Base-by-base conservation (phyloP, 164 flowering plant genomes). In the Aristolochia fimbriata region DNA sequence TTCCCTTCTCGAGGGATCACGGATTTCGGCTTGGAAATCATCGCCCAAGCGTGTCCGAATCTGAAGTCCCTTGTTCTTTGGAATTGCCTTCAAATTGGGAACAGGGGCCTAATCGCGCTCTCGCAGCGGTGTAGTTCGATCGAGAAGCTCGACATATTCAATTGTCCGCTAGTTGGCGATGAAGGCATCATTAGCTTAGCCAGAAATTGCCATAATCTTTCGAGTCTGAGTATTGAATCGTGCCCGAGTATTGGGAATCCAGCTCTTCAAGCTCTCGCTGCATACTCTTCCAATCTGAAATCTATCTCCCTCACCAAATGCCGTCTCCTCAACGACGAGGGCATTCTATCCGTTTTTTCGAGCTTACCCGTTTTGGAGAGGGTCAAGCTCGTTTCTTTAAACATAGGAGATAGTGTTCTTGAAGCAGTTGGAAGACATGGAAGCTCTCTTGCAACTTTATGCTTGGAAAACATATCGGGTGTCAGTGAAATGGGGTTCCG, bases 1-100 rank as follows among this genome's bases (percentile, higher is more conserved):
- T 52, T 65, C 9, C 61, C 74, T 15, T 47, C 59, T 21, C 67
- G 64, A 50, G 74, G 75, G 51, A 65, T 77, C 37, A 77, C 81
- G 2, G 59, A 72, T 59, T 23, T 59, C 48, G 81, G 81, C 12
- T 73, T 77, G 21, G 51, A 62, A 30, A 65, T 75, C 16, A 66
- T 77, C 63, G 74, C 76, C 24, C 68, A 60, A 20, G 71, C 73
- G 19, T 77, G 78, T 69, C 73, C 73, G 27, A 48, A 63, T 63
- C 55, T 78, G 7, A 66, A 62, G 55, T 62, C 58, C 48, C 68
- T 78, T 7, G 62, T 73, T 17, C 63, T 78, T 20, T 78, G 70
- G 77, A 64, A 68, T 48, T 58, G 76, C 23, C 52, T 62, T n/a
- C 59, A 70, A 52, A 50, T 75, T 55, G 62, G 71, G 19, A 70